Base-by-base conservation (phyloP, 2,329 filamentous ascomycete species). In the Fusarium nisikadoi region DNA sequence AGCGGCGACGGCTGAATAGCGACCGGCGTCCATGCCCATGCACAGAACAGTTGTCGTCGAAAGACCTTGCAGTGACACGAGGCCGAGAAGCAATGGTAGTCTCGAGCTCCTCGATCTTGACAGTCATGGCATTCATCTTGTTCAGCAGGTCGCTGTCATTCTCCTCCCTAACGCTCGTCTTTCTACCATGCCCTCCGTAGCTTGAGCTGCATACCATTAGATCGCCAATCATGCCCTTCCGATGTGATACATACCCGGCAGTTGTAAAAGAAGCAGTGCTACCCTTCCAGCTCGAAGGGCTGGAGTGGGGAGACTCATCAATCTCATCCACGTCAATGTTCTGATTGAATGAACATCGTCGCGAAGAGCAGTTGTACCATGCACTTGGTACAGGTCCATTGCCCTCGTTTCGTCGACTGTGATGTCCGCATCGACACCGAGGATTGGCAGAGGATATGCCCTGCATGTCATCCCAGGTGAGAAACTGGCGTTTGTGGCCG, bases 211-310 rank as follows among this genome's bases (percentile, higher is more conserved):
- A n/a, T 1, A 4, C 2, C 17, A 7, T 55, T n/a, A 55, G 12
- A 6, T 20, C n/a, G 4, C 1, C 1, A 6, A 8, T 11, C 6
- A 7, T 25, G 3, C 9, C 0, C n/a, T 5, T 12, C 3, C 5
- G 1, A 20, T 3, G 12, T 1, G 7, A 9, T 25, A 27, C 53
- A 16, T 47, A 56, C 38, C 39, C 29, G 11, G 29, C 39, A 7
- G n/a, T 23, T 2, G n/a, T 35, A 11, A 20, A 47, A 5, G 29
- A 56, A 17, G 19, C 3, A 2, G 12, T 12, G 20, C 17, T 46
- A 1, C 29, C 38, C 29, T 56, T 31, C 25, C n/a, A 17, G 23
- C 53, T 56, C 3, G n/a, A 46, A 6, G 39, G 53, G n/a, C 53
- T 56, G 1, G 29, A 35, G 14, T 47, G 31, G 2, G 19, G 29